These are phyloP conservation scores for Jatropha podagrica DNA, from an alignment of 441 rosid genomes.

Conservation along the genomic window DNA sequence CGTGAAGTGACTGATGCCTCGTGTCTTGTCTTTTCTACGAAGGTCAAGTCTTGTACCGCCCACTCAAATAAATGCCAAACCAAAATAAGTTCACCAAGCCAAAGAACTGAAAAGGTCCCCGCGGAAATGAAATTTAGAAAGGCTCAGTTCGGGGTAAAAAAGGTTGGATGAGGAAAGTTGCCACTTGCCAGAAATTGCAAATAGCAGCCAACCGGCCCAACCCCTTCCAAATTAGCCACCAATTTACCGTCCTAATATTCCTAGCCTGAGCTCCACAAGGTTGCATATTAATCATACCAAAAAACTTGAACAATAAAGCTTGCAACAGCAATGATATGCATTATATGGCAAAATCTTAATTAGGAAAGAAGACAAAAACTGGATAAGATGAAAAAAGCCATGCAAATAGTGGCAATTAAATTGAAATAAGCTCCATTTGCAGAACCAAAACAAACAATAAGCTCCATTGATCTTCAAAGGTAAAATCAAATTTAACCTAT, in stretches of 20 bases:
- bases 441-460: background rate
- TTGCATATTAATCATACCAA: background rate
- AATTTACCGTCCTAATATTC: too few relatives aligned
- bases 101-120: background rate
- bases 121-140: too few relatives aligned
- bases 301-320: background rate
- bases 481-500: slow-evolving; percentile 30
- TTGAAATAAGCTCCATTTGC: background rate
- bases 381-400: background rate
- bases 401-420: background rate
- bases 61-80: background rate
- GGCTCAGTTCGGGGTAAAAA: too few relatives aligned
- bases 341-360: background rate
- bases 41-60: background rate
- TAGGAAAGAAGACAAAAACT: background rate
- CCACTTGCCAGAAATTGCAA: too few relatives aligned
- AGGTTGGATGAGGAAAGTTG: too few relatives aligned
- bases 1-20: background rate
- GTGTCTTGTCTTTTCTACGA: background rate
- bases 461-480: slow-evolving; percentile 18
- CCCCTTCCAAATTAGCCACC: too few relatives aligned
- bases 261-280: background rate
- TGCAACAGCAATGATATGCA: background rate
- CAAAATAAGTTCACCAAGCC: background rate
- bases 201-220: too few relatives aligned